Conservation (phyloP, 2,329 filamentous ascomycete genomes). For the Parasarocladium wereldwijsianum region DNA sequence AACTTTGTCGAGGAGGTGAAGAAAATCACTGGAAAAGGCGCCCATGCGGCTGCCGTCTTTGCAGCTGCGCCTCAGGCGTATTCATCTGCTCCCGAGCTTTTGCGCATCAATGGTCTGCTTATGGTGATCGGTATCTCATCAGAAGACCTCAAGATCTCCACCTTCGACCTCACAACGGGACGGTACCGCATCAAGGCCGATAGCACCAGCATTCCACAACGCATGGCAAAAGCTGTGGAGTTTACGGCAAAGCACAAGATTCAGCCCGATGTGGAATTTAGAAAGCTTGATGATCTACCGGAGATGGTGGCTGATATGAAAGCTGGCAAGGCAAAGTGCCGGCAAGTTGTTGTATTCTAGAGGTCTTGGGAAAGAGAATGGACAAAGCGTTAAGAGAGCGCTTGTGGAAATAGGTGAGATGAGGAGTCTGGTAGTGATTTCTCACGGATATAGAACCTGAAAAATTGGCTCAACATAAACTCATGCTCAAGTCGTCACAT, state of each 20-base stretch:
- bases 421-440: too few relatives aligned
- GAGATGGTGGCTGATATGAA: slow-evolving; percentile 23
- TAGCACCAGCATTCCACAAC: slow-evolving; percentile 24
- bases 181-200: slow-evolving; percentile 25
- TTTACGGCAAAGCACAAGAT: slow-evolving; percentile 26
- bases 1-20: slow-evolving; percentile 23
- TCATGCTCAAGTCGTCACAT: too few relatives aligned
- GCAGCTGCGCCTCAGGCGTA: slow-evolving; percentile 13
- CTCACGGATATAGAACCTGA: too few relatives aligned
- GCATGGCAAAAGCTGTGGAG: slow-evolving; percentile 26
- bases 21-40: slow-evolving; percentile 23
- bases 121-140: slow-evolving; percentile 27
- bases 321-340: slow-evolving; percentile 18
- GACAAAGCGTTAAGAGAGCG: too few relatives aligned
- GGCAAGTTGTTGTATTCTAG: slow-evolving; percentile 21
- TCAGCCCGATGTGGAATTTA: slow-evolving; percentile 21
- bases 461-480: too few relatives aligned
- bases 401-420: too few relatives aligned
- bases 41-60: slow-evolving; percentile 25
- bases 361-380: slow-evolving; percentile 1
- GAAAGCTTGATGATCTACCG: slow-evolving; percentile 21
- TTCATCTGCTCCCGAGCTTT: slow-evolving; percentile 15
- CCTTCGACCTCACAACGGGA: slow-evolving; percentile 23
- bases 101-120: slow-evolving; percentile 22
- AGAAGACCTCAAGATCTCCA: slow-evolving; percentile 19